phyloP scores from a whole-genome alignment of 805 yeast genomes.

The Starmerella riodocensis region DNA sequence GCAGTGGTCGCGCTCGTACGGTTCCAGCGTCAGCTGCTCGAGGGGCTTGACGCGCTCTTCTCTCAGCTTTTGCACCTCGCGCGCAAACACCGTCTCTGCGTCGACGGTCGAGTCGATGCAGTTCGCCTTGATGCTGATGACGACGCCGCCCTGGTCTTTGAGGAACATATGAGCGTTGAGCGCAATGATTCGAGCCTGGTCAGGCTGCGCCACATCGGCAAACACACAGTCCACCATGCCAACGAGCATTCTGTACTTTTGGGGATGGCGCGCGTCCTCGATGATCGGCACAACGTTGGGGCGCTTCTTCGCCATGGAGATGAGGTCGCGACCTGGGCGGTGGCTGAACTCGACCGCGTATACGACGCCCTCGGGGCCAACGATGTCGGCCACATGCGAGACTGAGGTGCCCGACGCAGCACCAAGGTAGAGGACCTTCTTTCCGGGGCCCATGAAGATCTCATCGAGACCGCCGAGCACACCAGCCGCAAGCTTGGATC shows the following conservation, averaged over 20 bases:
- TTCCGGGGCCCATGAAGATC: conserved; percentile 93
- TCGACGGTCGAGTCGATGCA: conserved; percentile 99
- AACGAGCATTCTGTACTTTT: conserved; percentile 95
- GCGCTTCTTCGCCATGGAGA: conserved; percentile 99
- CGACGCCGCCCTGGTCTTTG: conserved; percentile 97
- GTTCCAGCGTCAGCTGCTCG: conserved; percentile 97
- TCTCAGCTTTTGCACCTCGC: conserved; percentile 97
- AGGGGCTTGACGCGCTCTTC: conserved; percentile 97
- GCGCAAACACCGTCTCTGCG: conserved; percentile 97
- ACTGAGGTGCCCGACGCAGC: conserved; percentile 99
- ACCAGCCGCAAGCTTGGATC: conserved; percentile 99
- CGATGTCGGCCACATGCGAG: conserved; percentile 94
- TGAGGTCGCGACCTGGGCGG: conserved; percentile 98
- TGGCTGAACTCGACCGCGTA: conserved; percentile 99
- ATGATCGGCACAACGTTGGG: conserved; percentile 97
- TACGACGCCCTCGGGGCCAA: conserved; percentile 97
- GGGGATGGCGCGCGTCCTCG: conserved; percentile 99
- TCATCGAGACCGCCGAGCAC: conserved; percentile 99
- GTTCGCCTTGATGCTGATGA: conserved; percentile 98
- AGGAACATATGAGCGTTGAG: conserved; percentile 95
- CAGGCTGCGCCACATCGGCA: conserved; percentile 99
- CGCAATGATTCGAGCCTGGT: conserved; percentile 99
- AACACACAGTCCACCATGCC: conserved; percentile 98
- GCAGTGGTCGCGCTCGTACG: conserved; percentile 99
- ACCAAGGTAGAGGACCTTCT: conserved; percentile 92